Conservation (phyloP, 805 yeast genomes). For the Torulaspora quercuum region DNA sequence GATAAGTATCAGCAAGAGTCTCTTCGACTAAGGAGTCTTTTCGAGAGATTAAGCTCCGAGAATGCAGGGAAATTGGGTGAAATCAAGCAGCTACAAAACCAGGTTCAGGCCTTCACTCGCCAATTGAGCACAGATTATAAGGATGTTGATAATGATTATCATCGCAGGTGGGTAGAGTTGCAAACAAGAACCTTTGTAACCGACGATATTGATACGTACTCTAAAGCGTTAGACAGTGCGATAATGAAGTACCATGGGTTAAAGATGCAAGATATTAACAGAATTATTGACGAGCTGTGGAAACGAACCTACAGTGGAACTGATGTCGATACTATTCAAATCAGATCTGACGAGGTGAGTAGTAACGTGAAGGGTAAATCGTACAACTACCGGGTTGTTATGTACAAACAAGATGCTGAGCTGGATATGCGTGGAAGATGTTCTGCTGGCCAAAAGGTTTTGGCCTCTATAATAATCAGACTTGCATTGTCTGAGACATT, state of each 20-base stretch:
- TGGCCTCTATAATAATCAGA: conserved; percentile 87
- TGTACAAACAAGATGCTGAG: conserved; percentile 89
- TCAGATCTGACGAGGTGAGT: conserved; percentile 67
- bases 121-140: conserved; percentile 72
- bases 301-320: conserved; percentile 90
- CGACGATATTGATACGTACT: conserved; percentile 76
- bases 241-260: conserved; percentile 88
- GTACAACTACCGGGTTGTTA: conserved; percentile 89
- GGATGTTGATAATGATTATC: conserved; percentile 60
- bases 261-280: conserved; percentile 90
- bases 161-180: conserved; percentile 66
- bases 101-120: conserved; percentile 48
- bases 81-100: conserved; percentile 74
- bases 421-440: conserved; percentile 98
- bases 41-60: conserved; percentile 54
- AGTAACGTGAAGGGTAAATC: conserved; percentile 50
- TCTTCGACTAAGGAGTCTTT: conserved; percentile 44
- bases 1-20: conserved; percentile 60
- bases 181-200: conserved; percentile 73
- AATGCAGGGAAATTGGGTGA: conserved; percentile 84
- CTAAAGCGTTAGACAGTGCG: conserved; percentile 84
- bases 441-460: conserved; percentile 95
- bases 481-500: conserved; percentile 93
- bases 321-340: conserved; percentile 87
- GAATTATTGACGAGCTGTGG: conserved; percentile 89